These are phyloP conservation scores for Peronosclerospora sorghi DNA, from an alignment of 352 stramenopile genomes.

Conservation along the genomic window DNA sequence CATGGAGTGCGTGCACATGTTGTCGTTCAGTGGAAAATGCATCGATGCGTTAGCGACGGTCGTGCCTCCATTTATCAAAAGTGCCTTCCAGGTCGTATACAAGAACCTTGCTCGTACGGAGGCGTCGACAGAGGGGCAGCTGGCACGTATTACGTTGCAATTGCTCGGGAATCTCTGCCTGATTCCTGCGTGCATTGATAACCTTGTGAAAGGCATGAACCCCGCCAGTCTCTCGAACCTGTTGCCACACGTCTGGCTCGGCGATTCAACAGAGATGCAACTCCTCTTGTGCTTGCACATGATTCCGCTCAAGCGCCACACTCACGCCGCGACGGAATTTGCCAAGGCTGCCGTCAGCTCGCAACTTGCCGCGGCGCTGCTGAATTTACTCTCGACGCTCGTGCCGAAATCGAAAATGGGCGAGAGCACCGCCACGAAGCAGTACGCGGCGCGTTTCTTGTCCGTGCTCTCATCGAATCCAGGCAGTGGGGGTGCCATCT, in stretches of 20 bases:
- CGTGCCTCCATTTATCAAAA: slow-evolving; percentile 78
- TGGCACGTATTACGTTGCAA: slow-evolving; percentile 71
- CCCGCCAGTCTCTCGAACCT: slow-evolving; percentile 54
- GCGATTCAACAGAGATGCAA: slow-evolving; percentile 73
- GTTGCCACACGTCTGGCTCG: slow-evolving; percentile 65
- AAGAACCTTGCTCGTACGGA: slow-evolving; percentile 68
- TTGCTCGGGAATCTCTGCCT: slow-evolving; percentile 78
- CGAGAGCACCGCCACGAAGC: slow-evolving; percentile 72
- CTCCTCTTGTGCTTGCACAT: slow-evolving; percentile 79
- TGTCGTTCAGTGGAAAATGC: slow-evolving; percentile 80
- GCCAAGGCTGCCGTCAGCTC: slow-evolving; percentile 70
- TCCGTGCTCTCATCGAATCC: slow-evolving; percentile 77
- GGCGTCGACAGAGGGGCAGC: slow-evolving; percentile 68
- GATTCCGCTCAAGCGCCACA: slow-evolving; percentile 83
- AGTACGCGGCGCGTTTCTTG: slow-evolving; percentile 72
- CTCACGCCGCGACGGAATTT: slow-evolving; percentile 74
- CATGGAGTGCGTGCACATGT: slow-evolving; percentile 79
- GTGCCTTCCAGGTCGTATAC: slow-evolving; percentile 77
- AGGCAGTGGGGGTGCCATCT: slow-evolving; percentile 72
- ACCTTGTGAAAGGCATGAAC: slow-evolving; percentile 82
- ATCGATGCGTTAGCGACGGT: slow-evolving; percentile 62
- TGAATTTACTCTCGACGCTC: slow-evolving; percentile 71
- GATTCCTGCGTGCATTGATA: slow-evolving; percentile 80
- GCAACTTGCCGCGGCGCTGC: slow-evolving; percentile 61
- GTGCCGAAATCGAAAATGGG: slow-evolving; percentile 73